Evolutionary conservation across 192 early-diverging fungal species (phyloP).

Genomic region (Powellomyces hirtus): DNA sequence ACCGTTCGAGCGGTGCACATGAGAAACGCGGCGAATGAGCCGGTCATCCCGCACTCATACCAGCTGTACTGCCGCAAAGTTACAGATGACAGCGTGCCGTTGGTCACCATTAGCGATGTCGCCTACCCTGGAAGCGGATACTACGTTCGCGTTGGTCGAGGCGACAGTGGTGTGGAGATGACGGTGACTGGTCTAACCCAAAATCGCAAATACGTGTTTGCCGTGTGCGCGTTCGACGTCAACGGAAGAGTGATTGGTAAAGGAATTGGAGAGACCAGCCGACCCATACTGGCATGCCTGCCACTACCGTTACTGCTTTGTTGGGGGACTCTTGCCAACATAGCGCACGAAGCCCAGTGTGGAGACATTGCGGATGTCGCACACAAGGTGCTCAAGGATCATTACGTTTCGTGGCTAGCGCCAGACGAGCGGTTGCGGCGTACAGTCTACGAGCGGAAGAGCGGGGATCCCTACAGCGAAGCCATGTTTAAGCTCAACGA

Average conservation of each 20-base stretch:
- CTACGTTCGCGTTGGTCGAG: not conserved
- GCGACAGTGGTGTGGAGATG: slow-evolving; percentile 18
- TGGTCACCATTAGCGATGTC: slow-evolving; percentile 34
- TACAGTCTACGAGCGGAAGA: not conserved
- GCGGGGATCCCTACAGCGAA: not conserved
- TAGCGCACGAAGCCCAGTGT: slow-evolving; percentile 30
- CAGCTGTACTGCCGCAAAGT: slow-evolving; percentile 33
- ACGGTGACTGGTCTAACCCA: slow-evolving; percentile 35
- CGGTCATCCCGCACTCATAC: slow-evolving; percentile 20
- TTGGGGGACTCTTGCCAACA: slow-evolving; percentile 24
- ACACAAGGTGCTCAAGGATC: slow-evolving; percentile 10
- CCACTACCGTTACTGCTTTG: slow-evolving; percentile 41
- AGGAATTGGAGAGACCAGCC: slow-evolving; percentile 36
- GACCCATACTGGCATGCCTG: slow-evolving; percentile 24
- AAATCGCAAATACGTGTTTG: slow-evolving; percentile 36
- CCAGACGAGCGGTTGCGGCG: slow-evolving; percentile 12
- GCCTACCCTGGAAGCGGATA: slow-evolving; percentile 33
- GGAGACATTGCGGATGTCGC: slow-evolving; percentile 32
- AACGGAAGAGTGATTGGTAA: slow-evolving; percentile 33
- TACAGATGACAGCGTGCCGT: not conserved
- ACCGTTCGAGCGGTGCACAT: slow-evolving; percentile 30
- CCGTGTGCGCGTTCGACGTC: slow-evolving; percentile 33
- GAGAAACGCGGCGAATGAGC: not conserved
- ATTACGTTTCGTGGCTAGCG: slow-evolving; percentile 25
- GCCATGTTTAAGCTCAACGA: slow-evolving; percentile 13